Base-by-base conservation (phyloP, 441 rosid genomes). In the Euphorbia schlechtendalii region DNA sequence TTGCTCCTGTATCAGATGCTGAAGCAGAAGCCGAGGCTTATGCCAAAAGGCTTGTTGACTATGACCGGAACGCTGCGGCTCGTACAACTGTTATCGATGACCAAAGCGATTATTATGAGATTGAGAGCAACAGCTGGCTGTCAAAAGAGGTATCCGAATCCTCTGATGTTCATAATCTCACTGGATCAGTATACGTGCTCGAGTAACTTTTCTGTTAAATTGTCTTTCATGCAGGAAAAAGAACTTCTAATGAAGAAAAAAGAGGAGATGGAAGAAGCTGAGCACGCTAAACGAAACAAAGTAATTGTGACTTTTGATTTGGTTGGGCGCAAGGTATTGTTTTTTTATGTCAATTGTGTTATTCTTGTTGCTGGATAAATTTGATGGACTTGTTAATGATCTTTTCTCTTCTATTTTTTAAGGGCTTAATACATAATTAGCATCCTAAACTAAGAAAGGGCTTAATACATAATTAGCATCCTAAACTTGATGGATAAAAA, bases 81-180 rank as follows among this genome's bases (percentile, higher is more conserved):
- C 92, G 96, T 54, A 93, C 97, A 12, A 83, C 92, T 14, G 97
- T 90, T 65, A 90, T 90, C 61, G 99, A 93, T 73, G 97, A 93
- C 74, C 99, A 93, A 68, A 90, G 97, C 68, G 96, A 90, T 75
- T 90, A 93, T 76, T 93, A 88, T 30, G 99, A 88, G 77, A 79
- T 83, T 32, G 97, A 88, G 79, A 84, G 88, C 56, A 93, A 90
- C 69, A 88, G 76, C 76, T 93, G 99, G 97, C 82, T 93, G 13
- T 90, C 97, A 14, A 79, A 69, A 63, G 96, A 90, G 97, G 99
- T 90, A 78, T 43, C 22, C 52, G 34, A 34, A 56, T 56, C 18
- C 28, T 51, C 66, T 61, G 21, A 63, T 45, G 5, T 25, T 32
- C 66, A 24, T 52, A 43, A 32, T 24, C 38, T 1, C 30, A 17